phyloP scores from a whole-genome alignment of 2,329 filamentous ascomycete genomes.

The Colletotrichum plurivorum region DNA sequence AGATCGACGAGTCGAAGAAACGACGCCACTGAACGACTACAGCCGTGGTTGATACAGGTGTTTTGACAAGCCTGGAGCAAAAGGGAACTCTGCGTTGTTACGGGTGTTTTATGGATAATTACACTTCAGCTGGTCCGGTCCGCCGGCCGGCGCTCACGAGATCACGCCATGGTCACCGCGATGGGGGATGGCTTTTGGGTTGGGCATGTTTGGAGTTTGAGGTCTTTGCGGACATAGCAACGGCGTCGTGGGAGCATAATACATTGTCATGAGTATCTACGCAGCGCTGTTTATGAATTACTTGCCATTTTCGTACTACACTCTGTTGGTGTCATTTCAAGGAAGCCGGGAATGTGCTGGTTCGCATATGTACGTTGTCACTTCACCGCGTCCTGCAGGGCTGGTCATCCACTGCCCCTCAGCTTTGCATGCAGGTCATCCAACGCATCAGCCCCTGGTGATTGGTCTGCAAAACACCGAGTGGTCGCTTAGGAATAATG shows the following conservation, averaged over 20 bases:
- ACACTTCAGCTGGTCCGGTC: conserved; percentile 24
- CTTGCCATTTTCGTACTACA: not conserved
- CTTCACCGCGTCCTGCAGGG: no score
- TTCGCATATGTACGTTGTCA: no score
- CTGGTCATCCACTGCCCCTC: no score
- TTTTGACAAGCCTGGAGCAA: conserved; percentile 21
- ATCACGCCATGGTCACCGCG: conserved; percentile 35
- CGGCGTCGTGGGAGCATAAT: conserved; percentile 39
- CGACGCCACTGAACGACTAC: conserved; percentile 38
- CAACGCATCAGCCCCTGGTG: no score
- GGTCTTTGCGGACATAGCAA: conserved; percentile 40
- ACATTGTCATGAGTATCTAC: conserved; percentile 35
- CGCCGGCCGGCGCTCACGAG: conserved; percentile 33
- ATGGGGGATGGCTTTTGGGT: conserved; percentile 35
- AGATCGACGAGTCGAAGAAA: conserved; percentile 63
- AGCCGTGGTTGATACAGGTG: not conserved
- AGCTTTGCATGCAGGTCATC: no score
- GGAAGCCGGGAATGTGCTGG: not conserved
- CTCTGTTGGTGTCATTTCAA: not conserved
- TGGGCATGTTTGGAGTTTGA: conserved; percentile 40
- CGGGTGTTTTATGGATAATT: conserved; percentile 36
- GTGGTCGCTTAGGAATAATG: no score
- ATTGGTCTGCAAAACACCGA: no score
- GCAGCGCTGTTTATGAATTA: conserved; percentile 10
- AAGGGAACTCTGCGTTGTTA: conserved; percentile 23